Conservation (phyloP, 495 filamentous ascomycete species). For the Daldinia caldariorum region DNA sequence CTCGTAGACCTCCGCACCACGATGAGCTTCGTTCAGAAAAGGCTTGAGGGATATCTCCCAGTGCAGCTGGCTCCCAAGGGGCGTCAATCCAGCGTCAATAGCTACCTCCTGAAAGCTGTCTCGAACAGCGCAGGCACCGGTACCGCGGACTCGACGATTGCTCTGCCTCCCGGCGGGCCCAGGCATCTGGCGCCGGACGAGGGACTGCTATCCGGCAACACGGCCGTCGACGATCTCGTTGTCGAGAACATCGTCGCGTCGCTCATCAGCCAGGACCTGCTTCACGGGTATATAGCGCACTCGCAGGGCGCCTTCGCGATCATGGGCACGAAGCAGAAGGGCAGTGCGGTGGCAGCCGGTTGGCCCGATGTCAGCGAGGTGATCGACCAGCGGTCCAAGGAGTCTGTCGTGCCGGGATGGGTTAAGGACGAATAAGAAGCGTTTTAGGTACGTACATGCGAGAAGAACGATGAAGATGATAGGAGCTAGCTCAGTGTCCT, state of each 20-base stretch:
- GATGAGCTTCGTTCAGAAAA: conserved; percentile 60
- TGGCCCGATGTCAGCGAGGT: conserved; percentile 52
- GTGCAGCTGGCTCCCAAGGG: conserved; percentile 41
- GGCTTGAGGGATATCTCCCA: conserved; percentile 61
- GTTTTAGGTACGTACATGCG: background rate
- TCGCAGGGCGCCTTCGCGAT: conserved; percentile 80
- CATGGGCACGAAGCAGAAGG: conserved; percentile 74
- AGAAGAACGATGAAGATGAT: background rate
- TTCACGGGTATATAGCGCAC: conserved; percentile 88
- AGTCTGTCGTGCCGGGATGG: conserved; percentile 33
- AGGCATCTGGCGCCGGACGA: conserved; percentile 59
- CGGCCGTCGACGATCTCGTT: conserved; percentile 66
- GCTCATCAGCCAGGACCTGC: conserved; percentile 81
- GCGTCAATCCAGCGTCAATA: conserved; percentile 43
- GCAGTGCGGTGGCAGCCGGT: conserved; percentile 57
- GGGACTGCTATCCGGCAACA: conserved; percentile 62
- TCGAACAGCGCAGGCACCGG: conserved; percentile 50
- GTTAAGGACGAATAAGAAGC: conserved; percentile 21
- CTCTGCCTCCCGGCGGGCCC: conserved; percentile 57
- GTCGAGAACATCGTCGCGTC: conserved; percentile 83
- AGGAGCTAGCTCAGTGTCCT: background rate
- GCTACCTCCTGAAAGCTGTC: conserved; percentile 54
- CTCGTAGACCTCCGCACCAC: conserved; percentile 64
- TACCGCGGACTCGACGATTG: conserved; percentile 46
- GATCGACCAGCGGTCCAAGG: conserved; percentile 27